phyloP scores from a whole-genome alignment of 768 basidiomycete species.

The Pseudohyphozyma bogoriensis region DNA sequence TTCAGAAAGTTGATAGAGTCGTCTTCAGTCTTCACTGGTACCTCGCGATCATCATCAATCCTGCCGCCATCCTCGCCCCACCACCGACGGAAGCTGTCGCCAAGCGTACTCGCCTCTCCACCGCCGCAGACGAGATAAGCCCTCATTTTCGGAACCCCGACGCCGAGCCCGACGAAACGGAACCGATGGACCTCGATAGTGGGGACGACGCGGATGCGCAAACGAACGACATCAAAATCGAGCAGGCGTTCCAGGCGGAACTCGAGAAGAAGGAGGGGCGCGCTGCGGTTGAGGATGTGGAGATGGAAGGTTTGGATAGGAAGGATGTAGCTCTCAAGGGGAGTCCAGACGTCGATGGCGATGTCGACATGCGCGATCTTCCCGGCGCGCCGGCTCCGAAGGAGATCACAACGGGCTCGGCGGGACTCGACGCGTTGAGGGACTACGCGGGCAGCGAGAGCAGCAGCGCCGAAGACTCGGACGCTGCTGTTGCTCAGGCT shows the following conservation, averaged over 20 bases:
- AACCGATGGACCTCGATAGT: neutral
- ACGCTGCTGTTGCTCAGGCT: neutral
- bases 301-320: too few species aligned
- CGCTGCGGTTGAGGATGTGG: too few species aligned
- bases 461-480: neutral
- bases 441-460: neutral
- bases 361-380: too few species aligned
- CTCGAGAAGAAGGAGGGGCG: neutral
- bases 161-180: neutral
- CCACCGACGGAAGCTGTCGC: neutral
- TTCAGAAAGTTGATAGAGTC: neutral
- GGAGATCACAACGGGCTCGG: too few species aligned
- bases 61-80: conserved; percentile 47
- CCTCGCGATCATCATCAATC: conserved; percentile 82
- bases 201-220: neutral
- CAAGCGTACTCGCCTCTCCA: neutral
- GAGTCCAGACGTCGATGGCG: neutral
- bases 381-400: too few species aligned
- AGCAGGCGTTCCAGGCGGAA: neutral
- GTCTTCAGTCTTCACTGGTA: conserved; percentile 82
- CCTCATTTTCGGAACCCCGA: too few species aligned
- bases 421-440: too few species aligned
- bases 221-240: neutral
- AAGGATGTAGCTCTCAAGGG: neutral
- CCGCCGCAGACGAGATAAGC: neutral